Conservation (phyloP, 139 green algal genomes). For the Closterium sp. region DNA sequence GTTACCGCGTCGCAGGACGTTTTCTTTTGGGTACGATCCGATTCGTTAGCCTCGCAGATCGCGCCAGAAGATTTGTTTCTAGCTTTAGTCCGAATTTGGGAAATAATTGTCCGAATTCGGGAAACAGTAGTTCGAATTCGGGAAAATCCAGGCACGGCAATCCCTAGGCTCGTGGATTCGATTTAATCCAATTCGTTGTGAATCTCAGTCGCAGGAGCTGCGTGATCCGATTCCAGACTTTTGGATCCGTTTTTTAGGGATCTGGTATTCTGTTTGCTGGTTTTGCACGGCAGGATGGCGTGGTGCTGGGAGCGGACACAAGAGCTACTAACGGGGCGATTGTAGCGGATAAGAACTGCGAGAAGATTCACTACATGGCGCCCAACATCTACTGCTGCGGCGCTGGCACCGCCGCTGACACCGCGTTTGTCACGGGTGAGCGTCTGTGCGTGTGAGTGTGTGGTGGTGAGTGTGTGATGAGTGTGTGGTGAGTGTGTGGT, state of each 20-base stretch:
- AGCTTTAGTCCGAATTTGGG: too few species aligned
- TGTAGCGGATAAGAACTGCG: conserved; percentile 99
- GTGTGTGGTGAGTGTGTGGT: not conserved
- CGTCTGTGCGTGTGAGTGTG: not conserved
- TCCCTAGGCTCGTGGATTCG: conserved; percentile 1
- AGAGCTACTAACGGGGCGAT: conserved; percentile 89
- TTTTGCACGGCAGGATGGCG: conserved; percentile 79
- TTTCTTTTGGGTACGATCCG: too few species aligned
- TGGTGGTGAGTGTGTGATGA: not conserved
- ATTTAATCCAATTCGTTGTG: not conserved
- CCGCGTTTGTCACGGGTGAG: conserved; percentile 89
- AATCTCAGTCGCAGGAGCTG: not conserved
- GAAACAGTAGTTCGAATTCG: too few species aligned
- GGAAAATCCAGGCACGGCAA: too few species aligned
- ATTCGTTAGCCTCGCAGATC: not conserved
- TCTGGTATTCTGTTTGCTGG: too few species aligned
- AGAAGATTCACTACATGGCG: conserved; percentile 98
- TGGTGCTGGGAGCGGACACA: conserved; percentile 97
- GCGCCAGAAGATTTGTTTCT: not conserved
- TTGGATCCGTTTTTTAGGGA: not conserved
- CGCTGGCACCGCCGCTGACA: conserved; percentile 95
- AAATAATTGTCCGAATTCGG: too few species aligned
- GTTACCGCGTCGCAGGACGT: too few species aligned
- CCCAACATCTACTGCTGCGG: conserved; percentile 99
- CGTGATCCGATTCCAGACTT: not conserved